Evolutionary conservation across 371 early-diverging fungal genomes (phyloP).

Genomic region (Blakeslea trispora): DNA sequence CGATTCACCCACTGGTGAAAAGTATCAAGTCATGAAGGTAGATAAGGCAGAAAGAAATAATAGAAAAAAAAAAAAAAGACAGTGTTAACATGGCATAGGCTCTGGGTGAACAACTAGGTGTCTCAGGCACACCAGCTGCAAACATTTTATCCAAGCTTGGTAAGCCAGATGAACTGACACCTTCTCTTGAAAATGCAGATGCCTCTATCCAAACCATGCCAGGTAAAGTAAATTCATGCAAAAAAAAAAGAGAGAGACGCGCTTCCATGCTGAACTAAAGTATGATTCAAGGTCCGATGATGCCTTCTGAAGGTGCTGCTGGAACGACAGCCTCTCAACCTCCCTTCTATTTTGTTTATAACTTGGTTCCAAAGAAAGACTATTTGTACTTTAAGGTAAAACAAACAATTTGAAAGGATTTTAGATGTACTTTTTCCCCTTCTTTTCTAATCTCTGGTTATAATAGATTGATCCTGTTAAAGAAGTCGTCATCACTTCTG

Average conservation of each 20-base stretch:
- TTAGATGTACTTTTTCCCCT: background rate
- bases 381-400: constrained; percentile 56
- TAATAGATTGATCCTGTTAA: constrained; percentile 42
- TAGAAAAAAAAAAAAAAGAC: background rate
- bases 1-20: constrained; percentile 36
- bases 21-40: constrained; percentile 54
- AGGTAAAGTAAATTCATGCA: constrained; percentile 19
- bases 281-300: constrained; percentile 21
- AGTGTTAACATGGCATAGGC: constrained; percentile 21
- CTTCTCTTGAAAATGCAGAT: constrained; percentile 25
- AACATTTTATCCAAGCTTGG: constrained; percentile 49
- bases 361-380: constrained; percentile 60
- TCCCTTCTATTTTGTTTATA: constrained; percentile 54
- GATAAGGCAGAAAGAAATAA: background rate
- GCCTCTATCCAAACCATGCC: constrained; percentile 42
- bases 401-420: background rate
- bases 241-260: too few relatives aligned
- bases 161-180: constrained; percentile 54
- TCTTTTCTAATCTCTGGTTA: background rate
- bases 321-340: constrained; percentile 9
- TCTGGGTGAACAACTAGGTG: constrained; percentile 48
- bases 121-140: constrained; percentile 46
- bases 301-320: constrained; percentile 14
- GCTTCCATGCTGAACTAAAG: constrained; percentile 15
- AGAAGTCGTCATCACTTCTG: constrained; percentile 50